Evolutionary conservation across 345 rosid genomes (phyloP), one percentile per base, ranked within the genome.

Genomic region (Gossypium longicalyx): DNA sequence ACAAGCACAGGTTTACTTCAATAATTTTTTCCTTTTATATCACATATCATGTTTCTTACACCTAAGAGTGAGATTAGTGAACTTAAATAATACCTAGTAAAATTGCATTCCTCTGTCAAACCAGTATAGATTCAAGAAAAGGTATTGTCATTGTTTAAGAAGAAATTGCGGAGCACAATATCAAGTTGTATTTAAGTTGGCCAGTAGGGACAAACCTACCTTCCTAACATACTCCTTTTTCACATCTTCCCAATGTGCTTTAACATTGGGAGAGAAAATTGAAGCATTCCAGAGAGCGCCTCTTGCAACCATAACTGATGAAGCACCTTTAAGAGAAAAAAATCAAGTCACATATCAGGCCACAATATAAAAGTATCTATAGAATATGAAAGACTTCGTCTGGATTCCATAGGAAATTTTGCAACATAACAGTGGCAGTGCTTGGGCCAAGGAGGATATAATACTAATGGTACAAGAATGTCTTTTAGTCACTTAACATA

Each of bases 271-370:
- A 74, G 93, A 94, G 87, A 90, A 94, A 81, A 94, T 73, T 38
- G 98, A 94, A 74, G 89, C 93, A 85, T 94, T 94, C 98, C 98
- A 92, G 78, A 90, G 86, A 68, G 97, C 97, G 76, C 97, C 98
- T 85, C 98, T 90, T 12, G 93, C 97, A 80, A 86, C 94, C 97
- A 94, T 94, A 79, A 88, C 91, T 4, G 98, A 88, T 3, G 93
- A 88, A 54, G 97, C 97, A 57, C 98, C 98, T 90, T 19, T 34
- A 34, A 34, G 41, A 34, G 41, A 74, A 73, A 7, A 27, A 16
- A 11, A 69, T 43, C 49, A 73, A 70, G 51, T 47, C 58, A 16
- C 45, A 61, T 5, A 66, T 67, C 34, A 59, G 27, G 59, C 44
- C 19, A 3, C 3, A 7, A 67, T n/a, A 45, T 51, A 29, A 19